Evolutionary conservation across 169 alveolate genomes (phyloP), one percentile per base, ranked within the genome.

Genomic region (Plasmodium yoelii): DNA sequence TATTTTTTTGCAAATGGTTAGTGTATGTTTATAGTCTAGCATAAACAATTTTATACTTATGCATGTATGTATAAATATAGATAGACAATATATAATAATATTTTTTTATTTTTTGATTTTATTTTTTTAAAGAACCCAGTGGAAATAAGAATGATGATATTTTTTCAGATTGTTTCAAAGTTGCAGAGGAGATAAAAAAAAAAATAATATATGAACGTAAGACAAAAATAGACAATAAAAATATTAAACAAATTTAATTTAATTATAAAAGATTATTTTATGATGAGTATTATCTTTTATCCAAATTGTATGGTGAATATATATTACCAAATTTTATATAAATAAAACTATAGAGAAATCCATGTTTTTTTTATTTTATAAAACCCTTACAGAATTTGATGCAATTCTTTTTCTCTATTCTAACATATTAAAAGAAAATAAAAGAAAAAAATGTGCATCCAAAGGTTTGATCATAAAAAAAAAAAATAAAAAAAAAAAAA

Each of bases 131-230:
- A 80, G 80, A 51, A 19, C 80, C 80, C 28, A 69, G 19, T 26
- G 82, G 39, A 51, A 28, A 34, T 46, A 55, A 46, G 22, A 13
- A 42, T 12, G 59, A 39, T 7, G 53, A 42, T 47, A 22, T 42
- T 2, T 55, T 46, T 59, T 19, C 39, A 60, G 90, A 80, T 39
- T 39, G 5, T 6, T 53, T 80, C n/a, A 42, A 64, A 46, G 28
- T 80, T 1, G 82, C 90, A 12, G 90, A 80, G 18, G 59, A 70
- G 8, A 60, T 67, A 44, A 80, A 80, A 67, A 26, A 24, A 24
- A 42, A 80, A 26, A 53, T 80, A 67, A 80, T 80, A 3, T 42
- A 19, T 28, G 72, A 80, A 47, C 82, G 90, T 80, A 80, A 64
- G 13, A 57, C 26, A 46, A 22, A 47, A 39, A 26, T 70, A 5